Conservation (phyloP, 116 monocot species). For the Zostera marina region DNA sequence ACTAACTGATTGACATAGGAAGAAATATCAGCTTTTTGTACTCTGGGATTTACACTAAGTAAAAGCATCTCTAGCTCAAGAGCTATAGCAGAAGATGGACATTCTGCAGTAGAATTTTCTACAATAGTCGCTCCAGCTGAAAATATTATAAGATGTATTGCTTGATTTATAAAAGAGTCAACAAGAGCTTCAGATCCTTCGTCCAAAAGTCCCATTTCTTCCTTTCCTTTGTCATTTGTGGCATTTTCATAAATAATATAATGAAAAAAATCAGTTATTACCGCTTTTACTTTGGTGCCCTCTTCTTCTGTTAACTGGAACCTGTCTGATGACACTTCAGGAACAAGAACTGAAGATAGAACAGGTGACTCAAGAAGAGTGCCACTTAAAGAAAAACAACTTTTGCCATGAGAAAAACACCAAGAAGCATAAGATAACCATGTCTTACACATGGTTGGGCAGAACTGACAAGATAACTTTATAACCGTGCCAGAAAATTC, state of each 20-base stretch:
- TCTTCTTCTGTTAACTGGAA: slow-evolving; percentile 63
- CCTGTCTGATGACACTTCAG: slow-evolving; percentile 43
- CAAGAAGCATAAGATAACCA: slow-evolving; percentile 97
- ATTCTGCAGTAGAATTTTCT: slow-evolving; percentile 39
- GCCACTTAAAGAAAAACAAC: slow-evolving; percentile 24
- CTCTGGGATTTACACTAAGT: slow-evolving; percentile 14
- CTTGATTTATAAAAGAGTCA: slow-evolving; percentile 39
- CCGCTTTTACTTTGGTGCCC: slow-evolving; percentile 31
- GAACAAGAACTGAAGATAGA: slow-evolving; percentile 44
- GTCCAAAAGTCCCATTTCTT: slow-evolving; percentile 1
- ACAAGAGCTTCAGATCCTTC: slow-evolving; percentile 17
- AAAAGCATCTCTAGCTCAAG: slow-evolving; percentile 49
- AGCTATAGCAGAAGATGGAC: slow-evolving; percentile 33
- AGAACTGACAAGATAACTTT: slow-evolving; percentile 56
- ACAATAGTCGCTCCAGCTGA: slow-evolving; percentile 47
- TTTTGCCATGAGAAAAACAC: slow-evolving; percentile 73
- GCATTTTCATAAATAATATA: slow-evolving; percentile 2
- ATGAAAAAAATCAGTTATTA: slow-evolving; percentile 32
- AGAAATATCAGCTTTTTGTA: slow-evolving; percentile 17
- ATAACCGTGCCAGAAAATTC: slow-evolving; percentile 52
- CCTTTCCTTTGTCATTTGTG: slow-evolving; percentile 10
- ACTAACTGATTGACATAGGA: slow-evolving; percentile 26
- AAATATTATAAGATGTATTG: slow-evolving; percentile 37
- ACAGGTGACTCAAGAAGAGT: slow-evolving; percentile 30
- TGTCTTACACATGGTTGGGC: slow-evolving; percentile 62